Evolutionary conservation across 2,329 filamentous ascomycete species (phyloP), one percentile per base, ranked within the genome.

Genomic region (Huntiella abstrusa): DNA sequence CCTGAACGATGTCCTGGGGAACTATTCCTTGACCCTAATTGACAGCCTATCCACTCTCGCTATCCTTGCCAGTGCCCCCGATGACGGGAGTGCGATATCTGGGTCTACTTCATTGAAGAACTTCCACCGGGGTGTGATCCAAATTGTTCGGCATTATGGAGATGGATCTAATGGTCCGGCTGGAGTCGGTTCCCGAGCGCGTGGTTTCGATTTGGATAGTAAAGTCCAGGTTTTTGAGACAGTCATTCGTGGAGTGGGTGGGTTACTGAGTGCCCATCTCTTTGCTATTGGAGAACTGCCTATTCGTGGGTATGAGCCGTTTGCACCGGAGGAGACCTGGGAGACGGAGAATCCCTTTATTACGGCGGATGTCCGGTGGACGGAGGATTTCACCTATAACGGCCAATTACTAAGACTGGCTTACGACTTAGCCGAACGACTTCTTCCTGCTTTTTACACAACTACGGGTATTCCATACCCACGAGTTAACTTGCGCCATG

Each of bases 151-250:
- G 52, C 68, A 91, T 54, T 96, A 95, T 59, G 88, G 88, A 3
- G 87, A 95, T 61, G 88, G 87, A 1, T 77, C 76, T 28, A 62
- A 68, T 6, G 80, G 82, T 3, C 67, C 73, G 11, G 69, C 70
- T 4, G 84, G 83, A 5, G 70, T 74, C 56, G 88, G 88, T 3
- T 67, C 71, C 48, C 70, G 85, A 52, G 77, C 78, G 3, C 73
- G 77, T 46, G 91, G 86, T 0, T 98, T 98, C 56, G 85, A 98
- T 60, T 67, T 94, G 36, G 88, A 98, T 62, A 94, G 87, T 65
- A 98, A 96, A 62, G 91, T 98, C 2, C 88, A 98, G 63, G 85
- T 98, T 35, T 98, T 98, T 57, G 91, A 98, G 65, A 96, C 88
- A 1, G 88, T 94, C 33, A 98, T 98, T 54, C 74, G 91, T 49